Evolutionary conservation across 305 asterid species (phyloP), one percentile per base, ranked within the genome.

Genomic region (Fraxinus floribunda): DNA sequence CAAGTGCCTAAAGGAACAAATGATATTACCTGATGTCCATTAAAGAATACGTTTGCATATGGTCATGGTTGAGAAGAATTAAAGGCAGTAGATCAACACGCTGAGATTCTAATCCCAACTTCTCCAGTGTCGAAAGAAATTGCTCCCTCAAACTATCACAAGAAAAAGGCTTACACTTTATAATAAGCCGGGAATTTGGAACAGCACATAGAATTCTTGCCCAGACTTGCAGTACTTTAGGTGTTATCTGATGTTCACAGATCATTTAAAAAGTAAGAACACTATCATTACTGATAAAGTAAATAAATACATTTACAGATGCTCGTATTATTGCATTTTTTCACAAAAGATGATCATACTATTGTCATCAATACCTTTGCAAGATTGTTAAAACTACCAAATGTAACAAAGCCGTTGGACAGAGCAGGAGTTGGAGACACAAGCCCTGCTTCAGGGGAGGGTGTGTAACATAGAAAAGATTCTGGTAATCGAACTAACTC

Each of bases 341-440:
- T 7, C 29, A 57, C 29, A 57, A 66, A 8, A 24, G 76, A 82
- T 64, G 79, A 49, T 26, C 41, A 78, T 22, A 16, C 44, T 74
- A 78, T 60, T 32, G 30, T 73, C 76, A 75, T 74, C 76, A 75
- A 74, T 91, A 97, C 99, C 99, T 97, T 97, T 16, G 98, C 99
- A 79, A 97, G 97, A 91, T 94, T 97, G 91, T 97, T 97, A 88
- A 97, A 97, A 91, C 98, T 95, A 84, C 99, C 98, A 89, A 97
- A 97, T 79, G 98, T 95, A 75, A 97, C 79, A 52, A 97, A 97
- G 85, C 99, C 99, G 87, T 97, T 95, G 77, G 95, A 87, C 52
- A 95, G 86, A 76, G 97, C 97, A 83, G 99, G 98, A 82, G 98
- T 84, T 74, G 97, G 89, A 87, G 86, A 88, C 76, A 93, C 95